Percentiles rank a stretch among this genome's conserved stretches.
Conservation (phyloP, 2,329 filamentous ascomycete species). For the Scedosporium aurantiacum region DNA sequence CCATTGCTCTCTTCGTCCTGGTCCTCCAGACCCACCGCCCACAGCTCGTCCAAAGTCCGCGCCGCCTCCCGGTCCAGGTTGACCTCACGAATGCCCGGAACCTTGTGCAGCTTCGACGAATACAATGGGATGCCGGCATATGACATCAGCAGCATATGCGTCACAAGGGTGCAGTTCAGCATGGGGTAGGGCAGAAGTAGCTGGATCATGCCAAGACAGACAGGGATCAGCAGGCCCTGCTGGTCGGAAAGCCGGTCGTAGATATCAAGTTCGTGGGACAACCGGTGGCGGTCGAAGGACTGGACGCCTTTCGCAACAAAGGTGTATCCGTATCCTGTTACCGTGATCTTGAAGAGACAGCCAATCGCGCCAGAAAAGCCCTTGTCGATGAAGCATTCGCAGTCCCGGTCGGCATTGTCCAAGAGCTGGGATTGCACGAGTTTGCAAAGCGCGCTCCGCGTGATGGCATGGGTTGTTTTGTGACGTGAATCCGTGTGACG, state of each 20-base stretch:
- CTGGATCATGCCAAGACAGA: slow-evolving; percentile 11
- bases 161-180: background rate
- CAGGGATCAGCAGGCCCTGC: slow-evolving; percentile 10
- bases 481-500: too few species aligned
- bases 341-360: slow-evolving; percentile 11
- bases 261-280: slow-evolving; percentile 8
- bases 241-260: slow-evolving; percentile 7
- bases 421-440: background rate
- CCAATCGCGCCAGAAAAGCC: background rate
- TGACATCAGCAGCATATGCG: slow-evolving; percentile 12
- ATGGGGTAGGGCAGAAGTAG: slow-evolving; percentile 7
- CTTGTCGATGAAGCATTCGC: background rate
- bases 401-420: background rate
- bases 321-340: slow-evolving; percentile 11
- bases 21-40: too few species aligned
- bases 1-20: too few species aligned
- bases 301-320: slow-evolving; percentile 5
- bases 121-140: slow-evolving; percentile 5
- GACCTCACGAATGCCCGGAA: too few species aligned
- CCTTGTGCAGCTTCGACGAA: too few species aligned
- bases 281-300: slow-evolving; percentile 8
- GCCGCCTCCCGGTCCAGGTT: too few species aligned
- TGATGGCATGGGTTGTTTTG: too few species aligned
- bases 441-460: too few species aligned
- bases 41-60: too few species aligned